phyloP scores from a whole-genome alignment of 2,329 filamentous ascomycete genomes.

The Exophiala alcalophila region DNA sequence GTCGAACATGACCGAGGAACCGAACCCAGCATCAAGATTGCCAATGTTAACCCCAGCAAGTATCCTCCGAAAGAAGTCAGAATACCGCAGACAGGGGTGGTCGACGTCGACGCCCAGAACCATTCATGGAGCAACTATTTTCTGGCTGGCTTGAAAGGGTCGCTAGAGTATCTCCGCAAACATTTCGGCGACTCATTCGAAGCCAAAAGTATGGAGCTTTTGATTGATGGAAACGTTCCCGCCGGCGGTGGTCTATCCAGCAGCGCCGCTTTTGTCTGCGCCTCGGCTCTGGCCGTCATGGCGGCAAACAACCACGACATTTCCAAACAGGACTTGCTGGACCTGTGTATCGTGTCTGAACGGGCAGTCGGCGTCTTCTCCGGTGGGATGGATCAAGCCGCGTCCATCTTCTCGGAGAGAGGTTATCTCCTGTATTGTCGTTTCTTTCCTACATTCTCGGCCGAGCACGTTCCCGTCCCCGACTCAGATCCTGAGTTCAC shows the following conservation, averaged over 20 bases:
- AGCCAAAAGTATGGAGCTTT: slow-evolving; percentile 76
- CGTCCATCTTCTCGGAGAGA: slow-evolving; percentile 85
- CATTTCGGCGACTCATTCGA: slow-evolving; percentile 61
- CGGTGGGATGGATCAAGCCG: slow-evolving; percentile 96
- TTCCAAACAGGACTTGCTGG: slow-evolving; percentile 87
- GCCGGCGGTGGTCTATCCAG: slow-evolving; percentile 89
- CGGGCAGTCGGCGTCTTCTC: slow-evolving; percentile 93
- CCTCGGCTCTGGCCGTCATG: slow-evolving; percentile 84
- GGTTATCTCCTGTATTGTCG: slow-evolving; percentile 86
- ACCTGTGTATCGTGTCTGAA: slow-evolving; percentile 92
- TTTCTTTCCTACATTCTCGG: slow-evolving; percentile 76
- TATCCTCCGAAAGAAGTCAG: slow-evolving; percentile 75
- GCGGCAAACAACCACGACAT: slow-evolving; percentile 78
- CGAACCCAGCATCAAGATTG: slow-evolving; percentile 67
- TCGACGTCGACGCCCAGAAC: slow-evolving; percentile 79
- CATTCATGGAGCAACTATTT: slow-evolving; percentile 99
- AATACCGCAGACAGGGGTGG: slow-evolving; percentile 58
- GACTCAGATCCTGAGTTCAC: slow-evolving; percentile 76
- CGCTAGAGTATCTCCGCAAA: slow-evolving; percentile 71
- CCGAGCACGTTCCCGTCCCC: slow-evolving; percentile 77
- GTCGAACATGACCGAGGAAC: slow-evolving; percentile 44
- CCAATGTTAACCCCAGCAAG: slow-evolving; percentile 72
- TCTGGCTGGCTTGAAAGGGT: slow-evolving; percentile 82
- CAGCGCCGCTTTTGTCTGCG: slow-evolving; percentile 88
- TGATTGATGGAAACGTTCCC: slow-evolving; percentile 89